phyloP scores from a whole-genome alignment of 345 rosid genomes.

The Excoecaria agallocha region DNA sequence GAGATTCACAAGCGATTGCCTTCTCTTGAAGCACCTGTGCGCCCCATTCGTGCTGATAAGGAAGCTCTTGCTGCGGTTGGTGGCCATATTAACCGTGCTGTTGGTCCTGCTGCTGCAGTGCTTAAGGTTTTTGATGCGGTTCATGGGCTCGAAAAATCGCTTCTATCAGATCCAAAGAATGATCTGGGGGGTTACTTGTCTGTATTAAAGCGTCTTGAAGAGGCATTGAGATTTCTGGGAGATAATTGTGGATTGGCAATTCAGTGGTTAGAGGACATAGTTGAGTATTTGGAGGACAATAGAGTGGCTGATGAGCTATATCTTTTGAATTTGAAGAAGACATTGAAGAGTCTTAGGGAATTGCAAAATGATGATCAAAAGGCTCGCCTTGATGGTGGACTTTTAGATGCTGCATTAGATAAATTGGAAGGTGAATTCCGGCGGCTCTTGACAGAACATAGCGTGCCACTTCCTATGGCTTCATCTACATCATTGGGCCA shows the following conservation, averaged over 20 bases:
- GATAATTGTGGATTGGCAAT: constrained; percentile 94
- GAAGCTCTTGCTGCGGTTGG: constrained; percentile 82
- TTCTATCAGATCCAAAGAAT: constrained; percentile 75
- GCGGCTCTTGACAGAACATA: constrained; percentile 72
- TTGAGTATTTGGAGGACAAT: constrained; percentile 92
- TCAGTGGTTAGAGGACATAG: constrained; percentile 98
- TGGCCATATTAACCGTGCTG: constrained; percentile 95
- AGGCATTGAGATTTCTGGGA: constrained; percentile 84
- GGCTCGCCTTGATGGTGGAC: constrained; percentile 74
- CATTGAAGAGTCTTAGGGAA: constrained; percentile 59
- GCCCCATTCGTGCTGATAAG: constrained; percentile 89
- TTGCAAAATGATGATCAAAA: constrained; percentile 43
- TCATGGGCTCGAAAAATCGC: constrained; percentile 87
- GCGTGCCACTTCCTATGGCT: constrained; percentile 91
- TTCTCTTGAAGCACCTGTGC: constrained; percentile 71
- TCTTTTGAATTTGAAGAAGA: constrained; percentile 64
- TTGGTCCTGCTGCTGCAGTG: constrained; percentile 97
- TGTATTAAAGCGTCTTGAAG: constrained; percentile 84
- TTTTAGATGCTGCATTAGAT: constrained; percentile 75
- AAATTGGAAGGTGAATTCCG: constrained; percentile 74
- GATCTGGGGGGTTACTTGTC: constrained; percentile 82
- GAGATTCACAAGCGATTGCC: constrained; percentile 81
- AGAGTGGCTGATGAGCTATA: constrained; percentile 70
- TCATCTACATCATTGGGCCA: constrained; percentile 53
- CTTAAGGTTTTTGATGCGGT: constrained; percentile 98